Conservation (phyloP, 495 filamentous ascomycete genomes). For the Chaetomidium leptoderma region DNA sequence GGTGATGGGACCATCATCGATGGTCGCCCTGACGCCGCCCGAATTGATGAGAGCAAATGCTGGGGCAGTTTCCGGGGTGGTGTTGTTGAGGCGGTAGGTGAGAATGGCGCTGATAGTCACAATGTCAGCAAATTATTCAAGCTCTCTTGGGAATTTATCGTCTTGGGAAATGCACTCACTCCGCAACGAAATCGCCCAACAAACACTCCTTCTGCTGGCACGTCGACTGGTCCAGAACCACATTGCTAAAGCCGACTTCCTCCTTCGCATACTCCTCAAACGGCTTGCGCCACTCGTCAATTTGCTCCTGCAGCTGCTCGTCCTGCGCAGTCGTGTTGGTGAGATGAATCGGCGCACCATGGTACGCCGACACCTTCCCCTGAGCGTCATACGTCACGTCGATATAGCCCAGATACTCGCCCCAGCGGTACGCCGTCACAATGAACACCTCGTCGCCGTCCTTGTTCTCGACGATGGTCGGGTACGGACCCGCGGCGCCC, state of each 20-base stretch:
- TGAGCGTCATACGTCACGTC: constrained; percentile 50
- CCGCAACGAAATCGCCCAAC: constrained; percentile 49
- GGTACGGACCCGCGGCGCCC: constrained; percentile 50
- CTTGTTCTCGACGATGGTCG: constrained; percentile 52
- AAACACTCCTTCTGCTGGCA: constrained; percentile 51
- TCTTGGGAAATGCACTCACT: constrained; percentile 27
- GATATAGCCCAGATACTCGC: constrained; percentile 57
- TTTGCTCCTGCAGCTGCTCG: constrained; percentile 44
- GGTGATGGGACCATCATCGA: constrained; percentile 50
- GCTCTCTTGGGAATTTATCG: neutral
- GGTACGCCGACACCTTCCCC: constrained; percentile 52
- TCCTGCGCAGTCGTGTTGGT: constrained; percentile 53
- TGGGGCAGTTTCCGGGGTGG: constrained; percentile 28
- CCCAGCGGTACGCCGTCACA: constrained; percentile 57
- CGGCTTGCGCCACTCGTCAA: constrained; percentile 48
- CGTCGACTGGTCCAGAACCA: constrained; percentile 48
- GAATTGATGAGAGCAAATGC: constrained; percentile 52
- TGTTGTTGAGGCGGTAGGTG: constrained; percentile 44
- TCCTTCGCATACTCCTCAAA: constrained; percentile 50
- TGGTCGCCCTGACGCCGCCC: constrained; percentile 54
- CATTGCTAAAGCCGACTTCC: constrained; percentile 43
- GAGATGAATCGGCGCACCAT: constrained; percentile 53
- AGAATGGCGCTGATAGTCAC: constrained; percentile 44
- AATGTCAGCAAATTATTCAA: constrained; percentile 1
- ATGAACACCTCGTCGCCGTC: constrained; percentile 59